Percentiles rank a stretch among this genome's conserved stretches.
These are phyloP conservation scores for Fusarium nelsonii DNA, from an alignment of 2,329 filamentous ascomycete genomes.

Conservation along the genomic window DNA sequence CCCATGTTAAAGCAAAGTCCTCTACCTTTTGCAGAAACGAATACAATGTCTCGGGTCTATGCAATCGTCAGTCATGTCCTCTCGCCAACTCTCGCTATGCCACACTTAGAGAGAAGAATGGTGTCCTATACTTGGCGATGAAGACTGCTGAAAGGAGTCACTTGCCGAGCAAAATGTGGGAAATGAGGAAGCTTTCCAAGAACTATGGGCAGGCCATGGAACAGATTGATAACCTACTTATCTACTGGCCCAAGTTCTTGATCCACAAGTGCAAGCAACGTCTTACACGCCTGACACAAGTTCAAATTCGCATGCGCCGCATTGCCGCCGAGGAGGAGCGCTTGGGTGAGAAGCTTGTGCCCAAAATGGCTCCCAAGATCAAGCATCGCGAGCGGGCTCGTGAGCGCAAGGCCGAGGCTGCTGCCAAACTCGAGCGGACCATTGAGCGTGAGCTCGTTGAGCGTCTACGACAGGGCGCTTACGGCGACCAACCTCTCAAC, in stretches of 20 bases:
- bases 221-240: slow-evolving; percentile 85
- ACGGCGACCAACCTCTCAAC: slow-evolving; percentile 94
- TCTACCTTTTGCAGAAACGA: slow-evolving; percentile 88
- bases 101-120: slow-evolving; percentile 87
- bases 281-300: slow-evolving; percentile 90
- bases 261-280: slow-evolving; percentile 97
- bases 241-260: slow-evolving; percentile 96
- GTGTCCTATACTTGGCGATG: slow-evolving; percentile 93
- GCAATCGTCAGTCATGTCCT: slow-evolving; percentile 89
- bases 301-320: slow-evolving; percentile 82
- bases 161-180: slow-evolving; percentile 93
- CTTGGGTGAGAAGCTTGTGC: slow-evolving; percentile 88
- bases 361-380: slow-evolving; percentile 92
- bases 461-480: slow-evolving; percentile 88
- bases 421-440: slow-evolving; percentile 93
- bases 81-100: slow-evolving; percentile 94
- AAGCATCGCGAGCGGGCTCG: slow-evolving; percentile 79
- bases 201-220: slow-evolving; percentile 93
- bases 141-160: slow-evolving; percentile 92
- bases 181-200: slow-evolving; percentile 86
- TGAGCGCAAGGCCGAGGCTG: slow-evolving; percentile 81
- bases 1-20: neutral
- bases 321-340: slow-evolving; percentile 90
- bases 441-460: slow-evolving; percentile 97
- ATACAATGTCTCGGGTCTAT: slow-evolving; percentile 86